Base-by-base conservation (phyloP, 805 yeast genomes). In the Diddensiella transvaalensis region DNA sequence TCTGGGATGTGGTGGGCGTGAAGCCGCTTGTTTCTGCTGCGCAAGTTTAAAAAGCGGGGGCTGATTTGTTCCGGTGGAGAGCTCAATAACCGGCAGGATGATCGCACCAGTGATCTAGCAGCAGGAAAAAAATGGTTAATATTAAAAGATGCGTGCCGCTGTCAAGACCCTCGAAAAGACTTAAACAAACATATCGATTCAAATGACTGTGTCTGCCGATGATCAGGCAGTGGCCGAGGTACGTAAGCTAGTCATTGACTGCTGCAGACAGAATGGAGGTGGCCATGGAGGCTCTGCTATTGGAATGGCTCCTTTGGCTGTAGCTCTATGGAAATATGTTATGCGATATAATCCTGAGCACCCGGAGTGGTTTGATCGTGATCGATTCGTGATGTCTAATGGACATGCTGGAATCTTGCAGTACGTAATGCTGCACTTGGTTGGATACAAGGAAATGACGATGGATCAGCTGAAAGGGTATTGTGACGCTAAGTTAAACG, bases 211-310 rank as follows among this genome's bases (percentile, higher is more conserved):
- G n/a, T 38, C 42, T 22, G 22, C 22, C 15, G 44, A 41, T 24
- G 44, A 41, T 10, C 42, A 38, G n/a, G 50, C 50, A 4, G 43
- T 43, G 22, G 24, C 33, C 24, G 57, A 51, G 30, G 38, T 53
- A 35, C 47, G 53, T 32, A 53, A 53, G 35, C 48, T 55, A 18
- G 56, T 54, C 17, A 35, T 55, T 3, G 59, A 55, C 43, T 54
- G 57, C 44, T 55, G 58, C 23, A 39, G 50, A n/a, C 59, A 55
- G 38, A 26, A 55, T 44, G 59, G 58, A 22, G 53, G 74, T 35
- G 71, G 72, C 1, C 72, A 67, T 48, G 70, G 70, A 19, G 72
- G 73, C 37, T 68, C 70, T 19, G 72, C 74, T 24, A 65, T 68
- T 65, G 74, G 68, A 8, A 67, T 69, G 72, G 71, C 71, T 3